Conservation (phyloP, 495 filamentous ascomycete species). For the Massariosphaeria phaeospora region DNA sequence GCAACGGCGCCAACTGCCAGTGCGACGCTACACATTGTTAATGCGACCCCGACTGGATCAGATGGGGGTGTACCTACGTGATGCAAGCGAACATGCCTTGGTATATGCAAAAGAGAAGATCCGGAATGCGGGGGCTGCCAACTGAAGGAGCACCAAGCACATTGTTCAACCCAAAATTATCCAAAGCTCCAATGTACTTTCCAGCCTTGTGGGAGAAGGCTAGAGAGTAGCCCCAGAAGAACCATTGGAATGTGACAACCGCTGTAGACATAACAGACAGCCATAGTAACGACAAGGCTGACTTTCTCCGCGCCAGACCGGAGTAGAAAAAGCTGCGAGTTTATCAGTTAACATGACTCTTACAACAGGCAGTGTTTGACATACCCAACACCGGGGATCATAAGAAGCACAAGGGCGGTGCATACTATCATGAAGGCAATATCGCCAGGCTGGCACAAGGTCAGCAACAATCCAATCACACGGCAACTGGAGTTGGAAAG, state of each 20-base stretch:
- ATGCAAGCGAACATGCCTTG: slow-evolving; percentile 98
- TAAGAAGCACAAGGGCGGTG: slow-evolving; percentile 87
- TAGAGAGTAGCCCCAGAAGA: slow-evolving; percentile 97
- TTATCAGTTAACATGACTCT: slow-evolving; percentile 42
- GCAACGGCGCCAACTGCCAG: slow-evolving; percentile 89
- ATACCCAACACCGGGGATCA: slow-evolving; percentile 94
- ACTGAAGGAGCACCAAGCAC: slow-evolving; percentile 78
- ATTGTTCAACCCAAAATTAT: slow-evolving; percentile 80
- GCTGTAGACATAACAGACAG: slow-evolving; percentile 93
- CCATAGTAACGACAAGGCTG: slow-evolving; percentile 90
- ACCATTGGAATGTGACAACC: slow-evolving; percentile 94
- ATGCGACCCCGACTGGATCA: neutral
- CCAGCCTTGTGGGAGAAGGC: slow-evolving; percentile 84
- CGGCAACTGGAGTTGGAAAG: neutral
- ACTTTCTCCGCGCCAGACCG: slow-evolving; percentile 93
- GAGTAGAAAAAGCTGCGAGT: slow-evolving; percentile 84
- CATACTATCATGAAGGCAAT: slow-evolving; percentile 87
- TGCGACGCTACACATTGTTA: slow-evolving; percentile 57
- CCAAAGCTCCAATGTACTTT: slow-evolving; percentile 75
- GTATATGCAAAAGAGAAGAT: slow-evolving; percentile 87
- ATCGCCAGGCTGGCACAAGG: slow-evolving; percentile 87
- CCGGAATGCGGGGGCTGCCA: slow-evolving; percentile 73
- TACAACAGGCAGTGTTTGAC: slow-evolving; percentile 8
- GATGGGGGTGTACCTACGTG: slow-evolving; percentile 57
- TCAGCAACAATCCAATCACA: no score